Conservation (phyloP, 768 basidiomycete species). For the Fomitopsis pulvina region DNA sequence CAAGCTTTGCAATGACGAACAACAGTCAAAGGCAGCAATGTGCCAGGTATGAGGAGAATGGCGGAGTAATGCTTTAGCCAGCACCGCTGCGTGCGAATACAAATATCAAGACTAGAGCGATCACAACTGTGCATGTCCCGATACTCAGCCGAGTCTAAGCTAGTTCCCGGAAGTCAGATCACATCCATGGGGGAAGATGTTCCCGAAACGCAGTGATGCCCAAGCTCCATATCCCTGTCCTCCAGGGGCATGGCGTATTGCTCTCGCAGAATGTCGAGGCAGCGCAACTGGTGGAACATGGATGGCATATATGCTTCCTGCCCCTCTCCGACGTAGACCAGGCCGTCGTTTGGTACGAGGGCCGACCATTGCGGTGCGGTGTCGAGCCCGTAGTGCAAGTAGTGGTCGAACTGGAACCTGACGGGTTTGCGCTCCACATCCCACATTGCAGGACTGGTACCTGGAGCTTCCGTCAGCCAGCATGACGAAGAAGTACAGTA, state of each 20-base stretch:
- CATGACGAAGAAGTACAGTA: background rate
- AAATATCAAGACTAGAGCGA: too few species aligned
- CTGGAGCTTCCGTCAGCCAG: too few species aligned
- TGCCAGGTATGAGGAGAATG: too few species aligned
- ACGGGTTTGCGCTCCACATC: slow-evolving; percentile 14
- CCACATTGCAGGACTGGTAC: background rate
- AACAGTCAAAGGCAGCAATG: too few species aligned
- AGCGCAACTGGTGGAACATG: slow-evolving; percentile 35
- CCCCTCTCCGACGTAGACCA: slow-evolving; percentile 19
- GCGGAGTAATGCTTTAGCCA: too few species aligned
- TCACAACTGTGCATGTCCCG: too few species aligned
- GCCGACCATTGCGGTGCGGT: slow-evolving; percentile 17
- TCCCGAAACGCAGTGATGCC: too few species aligned
- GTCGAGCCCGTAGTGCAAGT: slow-evolving; percentile 10
- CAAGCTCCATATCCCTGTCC: background rate
- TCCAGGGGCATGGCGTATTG: slow-evolving; percentile 9
- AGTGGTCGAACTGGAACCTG: slow-evolving; percentile 11
- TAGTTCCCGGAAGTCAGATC: too few species aligned
- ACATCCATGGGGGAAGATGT: too few species aligned
- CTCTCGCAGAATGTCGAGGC: slow-evolving; percentile 29
- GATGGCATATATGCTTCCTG: slow-evolving; percentile 24
- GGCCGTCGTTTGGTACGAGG: slow-evolving; percentile 19
- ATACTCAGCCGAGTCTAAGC: too few species aligned
- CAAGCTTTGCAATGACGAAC: too few species aligned
- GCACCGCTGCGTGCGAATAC: too few species aligned